These are phyloP conservation scores for Tylopilus sp. DNA, from an alignment of 1,284 basidiomycete species.

Conservation along the genomic window DNA sequence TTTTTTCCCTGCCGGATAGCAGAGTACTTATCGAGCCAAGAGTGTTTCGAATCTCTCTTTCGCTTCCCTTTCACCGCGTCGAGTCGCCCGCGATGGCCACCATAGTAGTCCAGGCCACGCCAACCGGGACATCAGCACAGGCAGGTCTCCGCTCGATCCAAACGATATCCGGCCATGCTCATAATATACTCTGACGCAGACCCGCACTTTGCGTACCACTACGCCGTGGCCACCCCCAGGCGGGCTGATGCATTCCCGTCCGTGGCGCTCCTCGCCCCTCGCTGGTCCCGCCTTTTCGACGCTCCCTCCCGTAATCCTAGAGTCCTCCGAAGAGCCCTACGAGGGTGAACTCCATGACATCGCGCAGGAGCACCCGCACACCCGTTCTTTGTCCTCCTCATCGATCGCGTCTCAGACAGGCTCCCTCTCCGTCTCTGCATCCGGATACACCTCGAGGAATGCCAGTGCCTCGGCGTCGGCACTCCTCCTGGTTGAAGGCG, in stretches of 20 bases:
- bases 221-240: slow-evolving; percentile 11
- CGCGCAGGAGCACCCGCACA: not conserved
- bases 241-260: slow-evolving; percentile 18
- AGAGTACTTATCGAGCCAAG: not conserved
- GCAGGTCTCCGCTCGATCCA: not conserved
- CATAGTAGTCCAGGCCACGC: not conserved
- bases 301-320: slow-evolving; percentile 21
- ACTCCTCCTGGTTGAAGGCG: slow-evolving; percentile 11
- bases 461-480: slow-evolving; percentile 14
- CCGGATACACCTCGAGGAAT: slow-evolving; percentile 18
- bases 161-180: not conserved
- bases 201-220: slow-evolving; percentile 17
- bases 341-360: not conserved
- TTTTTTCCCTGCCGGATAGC: slow-evolving; percentile 4
- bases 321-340: slow-evolving; percentile 19
- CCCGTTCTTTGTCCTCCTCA: slow-evolving; percentile 11
- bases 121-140: not conserved
- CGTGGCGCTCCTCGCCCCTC: slow-evolving; percentile 30
- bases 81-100: not conserved
- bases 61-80: not conserved
- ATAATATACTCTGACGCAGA: slow-evolving; percentile 5
- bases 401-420: slow-evolving; percentile 21
- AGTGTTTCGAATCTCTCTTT: not conserved
- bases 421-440: slow-evolving; percentile 12
- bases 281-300: slow-evolving; percentile 28